These are phyloP conservation scores for Talaromyces sp. DNA, from an alignment of 2,329 filamentous ascomycete genomes.

Conservation along the genomic window DNA sequence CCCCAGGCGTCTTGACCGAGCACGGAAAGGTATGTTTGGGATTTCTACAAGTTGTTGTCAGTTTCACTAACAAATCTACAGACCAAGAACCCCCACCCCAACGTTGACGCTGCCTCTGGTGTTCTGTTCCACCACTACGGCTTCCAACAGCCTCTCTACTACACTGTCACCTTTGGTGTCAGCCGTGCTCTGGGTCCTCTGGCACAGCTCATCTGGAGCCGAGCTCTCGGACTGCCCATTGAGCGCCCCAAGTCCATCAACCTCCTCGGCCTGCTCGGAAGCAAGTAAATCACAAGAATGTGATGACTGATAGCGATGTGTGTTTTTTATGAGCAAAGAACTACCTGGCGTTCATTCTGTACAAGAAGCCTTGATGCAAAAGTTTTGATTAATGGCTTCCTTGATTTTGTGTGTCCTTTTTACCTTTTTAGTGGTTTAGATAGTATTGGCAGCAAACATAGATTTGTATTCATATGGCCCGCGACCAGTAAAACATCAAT, in stretches of 20 bases:
- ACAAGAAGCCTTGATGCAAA: not conserved
- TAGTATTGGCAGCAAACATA: not conserved
- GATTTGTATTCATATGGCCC: not conserved
- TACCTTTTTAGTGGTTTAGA: not conserved
- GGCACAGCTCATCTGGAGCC: conserved; percentile 93
- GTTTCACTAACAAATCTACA: conserved; percentile 16
- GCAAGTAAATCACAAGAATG: conserved; percentile 31
- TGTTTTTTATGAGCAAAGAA: not conserved
- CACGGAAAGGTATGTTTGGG: conserved; percentile 67
- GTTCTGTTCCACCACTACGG: conserved; percentile 98
- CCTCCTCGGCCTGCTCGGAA: conserved; percentile 69
- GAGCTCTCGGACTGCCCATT: conserved; percentile 87
- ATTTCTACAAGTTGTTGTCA: not conserved
- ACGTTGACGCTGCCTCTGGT: conserved; percentile 88
- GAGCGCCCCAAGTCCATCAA: conserved; percentile 98
- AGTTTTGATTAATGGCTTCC: not conserved
- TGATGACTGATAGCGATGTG: not conserved
- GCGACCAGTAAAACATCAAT: not conserved
- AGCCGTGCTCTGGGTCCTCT: conserved; percentile 73
- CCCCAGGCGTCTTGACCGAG: conserved; percentile 81
- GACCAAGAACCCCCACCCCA: conserved; percentile 96
- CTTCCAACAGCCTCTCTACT: conserved; percentile 95
- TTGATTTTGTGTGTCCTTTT: not conserved
- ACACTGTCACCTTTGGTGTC: conserved; percentile 66
- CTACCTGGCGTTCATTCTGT: not conserved